Base-by-base conservation (phyloP, 371 early-diverging fungal species). In the Funneliformis caledonium region DNA sequence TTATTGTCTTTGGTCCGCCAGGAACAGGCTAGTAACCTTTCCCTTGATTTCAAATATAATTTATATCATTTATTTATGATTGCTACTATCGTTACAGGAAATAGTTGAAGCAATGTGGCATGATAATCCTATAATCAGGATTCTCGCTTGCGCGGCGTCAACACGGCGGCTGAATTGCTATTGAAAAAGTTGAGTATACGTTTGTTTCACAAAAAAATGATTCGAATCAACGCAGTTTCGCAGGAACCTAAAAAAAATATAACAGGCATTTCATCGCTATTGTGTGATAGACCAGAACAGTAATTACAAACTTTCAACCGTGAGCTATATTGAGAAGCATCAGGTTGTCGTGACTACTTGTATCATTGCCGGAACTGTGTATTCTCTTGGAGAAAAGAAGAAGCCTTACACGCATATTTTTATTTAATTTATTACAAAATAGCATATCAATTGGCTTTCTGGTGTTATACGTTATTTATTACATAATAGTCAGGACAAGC, bases 401-500 rank as follows among this genome's bases (percentile, higher is more conserved):
- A 61, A 61, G 26, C 16, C 12, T 0, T 61, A 61, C 26, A 61
- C 61, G 2, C 61, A 61, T 61, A 61, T 61, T 16, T 61, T 61
- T 61, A 26, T 61, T 61, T 61, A 16, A 61, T 16, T 12, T 37
- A 37, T 37, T 37, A 37, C 2, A 37, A 37, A 61, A n/a, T 61
- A n/a, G 4, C n/a, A 16, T 11, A 26, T 22, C 12, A n/a, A 10
- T n/a, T 60, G 22, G 22, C 14, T 60, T 19, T 19, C 60, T 19
- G 4, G 12, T 0, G n/a, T n/a, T n/a, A 61, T 61, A 61, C 19
- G 12, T 61, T 61, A 61, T n/a, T n/a, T n/a, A n/a, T 61, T 61
- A 61, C n/a, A 16, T 22, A 61, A 61, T 61, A 61, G 61, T 14
- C 61, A 61, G 61, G 61, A n/a, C 61, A 61, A n/a, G 61, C 61